Conservation (phyloP, 2,329 filamentous ascomycete genomes). For the Mycosphaerelloides madeirae region DNA sequence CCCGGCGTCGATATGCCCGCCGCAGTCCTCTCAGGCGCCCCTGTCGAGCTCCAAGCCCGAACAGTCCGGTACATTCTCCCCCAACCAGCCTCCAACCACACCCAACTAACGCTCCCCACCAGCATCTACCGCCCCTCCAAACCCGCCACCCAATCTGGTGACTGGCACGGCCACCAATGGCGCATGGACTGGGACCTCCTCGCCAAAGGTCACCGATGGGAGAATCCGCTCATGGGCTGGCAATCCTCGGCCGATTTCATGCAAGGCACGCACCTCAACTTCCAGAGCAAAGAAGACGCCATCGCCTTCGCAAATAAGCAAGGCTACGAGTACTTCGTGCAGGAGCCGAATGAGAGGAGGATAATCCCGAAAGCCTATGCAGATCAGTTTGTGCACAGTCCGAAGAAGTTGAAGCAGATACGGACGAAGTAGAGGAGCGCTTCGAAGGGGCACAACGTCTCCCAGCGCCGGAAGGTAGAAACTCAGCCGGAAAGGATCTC, state of each 20-base stretch:
- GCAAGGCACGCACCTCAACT: conserved; percentile 88
- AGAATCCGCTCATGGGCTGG: conserved; percentile 98
- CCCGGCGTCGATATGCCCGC: conserved; percentile 69
- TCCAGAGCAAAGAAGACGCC: conserved; percentile 90
- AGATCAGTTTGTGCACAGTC: conserved; percentile 86
- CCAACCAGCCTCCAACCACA: no score
- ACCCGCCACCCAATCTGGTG: conserved; percentile 92
- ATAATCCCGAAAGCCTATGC: conserved; percentile 91
- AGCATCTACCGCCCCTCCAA: conserved; percentile 92
- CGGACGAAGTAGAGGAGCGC: conserved; percentile 73
- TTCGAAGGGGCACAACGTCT: no score
- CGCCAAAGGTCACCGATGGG: conserved; percentile 90
- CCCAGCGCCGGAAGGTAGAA: no score
- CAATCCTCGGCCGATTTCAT: conserved; percentile 91
- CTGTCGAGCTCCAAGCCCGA: conserved; percentile 86
- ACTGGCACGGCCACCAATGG: conserved; percentile 81
- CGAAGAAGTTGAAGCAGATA: conserved; percentile 78
- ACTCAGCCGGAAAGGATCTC: no score
- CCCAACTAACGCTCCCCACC: conserved; percentile 7
- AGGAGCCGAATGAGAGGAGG: conserved; percentile 86
- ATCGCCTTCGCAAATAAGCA: conserved; percentile 97
- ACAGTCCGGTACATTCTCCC: conserved; percentile 97
- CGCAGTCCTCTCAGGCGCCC: conserved; percentile 84
- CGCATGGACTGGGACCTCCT: conserved; percentile 98
- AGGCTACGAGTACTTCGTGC: conserved; percentile 97